Base-by-base conservation (phyloP, 345 rosid genomes). In the Pugionium dolabratum region DNA sequence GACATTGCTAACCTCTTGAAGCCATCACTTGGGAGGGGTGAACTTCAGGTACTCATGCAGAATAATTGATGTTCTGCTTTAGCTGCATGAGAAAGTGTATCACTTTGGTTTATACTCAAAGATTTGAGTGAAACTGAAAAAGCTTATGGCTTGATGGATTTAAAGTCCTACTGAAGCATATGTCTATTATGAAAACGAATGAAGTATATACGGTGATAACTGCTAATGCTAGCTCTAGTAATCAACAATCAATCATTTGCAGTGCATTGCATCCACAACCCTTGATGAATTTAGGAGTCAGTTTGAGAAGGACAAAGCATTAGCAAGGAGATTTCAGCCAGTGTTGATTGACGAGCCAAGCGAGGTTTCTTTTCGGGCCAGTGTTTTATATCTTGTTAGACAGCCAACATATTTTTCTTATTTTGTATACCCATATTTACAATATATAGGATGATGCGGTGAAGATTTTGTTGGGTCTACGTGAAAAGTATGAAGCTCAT, bases 221-320 rank as follows among this genome's bases (percentile, higher is more conserved):
- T 18, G 46, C 62, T 41, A 5, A 33, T 59, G 50, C 35, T 51
- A 34, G 50, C 35, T 73, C 8, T 45, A 52, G 39, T 54, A 40
- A 60, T 53, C 66, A 49, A 40, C 36, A 42, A 64, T 50, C 34
- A 60, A 56, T 73, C 60, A 35, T 59, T 70, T 84, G 84, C 89
- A 94, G 99, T 94, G 97, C 72, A 88, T 94, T 60, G 96, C 99
- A 29, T 85, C 99, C 73, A 94, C 99, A 35, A 94, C 99, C 31
- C 57, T 88, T 61, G 90, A 87, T 50, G 99, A 94, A 77, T 86
- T 76, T 61, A 82, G 99, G 79, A 55, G 79, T 47, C 89, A 94
- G 68, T 83, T 94, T 77, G 99, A 94, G 77, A 84, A 77, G 72
- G 99, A 94, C 80, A 90, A 90, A 84, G 99, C 99, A 57, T 75